These are phyloP conservation scores for Parsonsia alboflavescens DNA, from an alignment of 257 asterid species.

Conservation along the genomic window DNA sequence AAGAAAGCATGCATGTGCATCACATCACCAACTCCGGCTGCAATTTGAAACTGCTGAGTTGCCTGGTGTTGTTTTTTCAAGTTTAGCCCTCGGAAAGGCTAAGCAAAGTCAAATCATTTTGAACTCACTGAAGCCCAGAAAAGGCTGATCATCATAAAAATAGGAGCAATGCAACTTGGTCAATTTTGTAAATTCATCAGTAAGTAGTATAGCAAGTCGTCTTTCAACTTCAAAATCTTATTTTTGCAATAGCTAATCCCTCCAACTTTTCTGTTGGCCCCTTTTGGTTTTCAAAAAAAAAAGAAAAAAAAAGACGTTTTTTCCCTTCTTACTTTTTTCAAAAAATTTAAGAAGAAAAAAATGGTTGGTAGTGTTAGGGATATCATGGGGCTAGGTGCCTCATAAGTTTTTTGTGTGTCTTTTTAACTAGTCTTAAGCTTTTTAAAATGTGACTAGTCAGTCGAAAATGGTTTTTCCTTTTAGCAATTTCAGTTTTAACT, in stretches of 20 bases:
- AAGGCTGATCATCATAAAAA: slow-evolving; percentile 23
- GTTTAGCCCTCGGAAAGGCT: slow-evolving; percentile 45
- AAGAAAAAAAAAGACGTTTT: too few relatives aligned
- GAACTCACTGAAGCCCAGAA: slow-evolving; percentile 18
- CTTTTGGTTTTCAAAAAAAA: not conserved
- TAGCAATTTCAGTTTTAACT: slow-evolving; percentile 10
- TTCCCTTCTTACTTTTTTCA: not conserved
- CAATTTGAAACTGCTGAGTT: slow-evolving; percentile 28
- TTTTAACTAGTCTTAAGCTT: slow-evolving; percentile 44
- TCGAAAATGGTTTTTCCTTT: slow-evolving; percentile 4
- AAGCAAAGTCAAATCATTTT: slow-evolving; percentile 20
- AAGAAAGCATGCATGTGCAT: slow-evolving; percentile 50
- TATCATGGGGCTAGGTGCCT: slow-evolving; percentile 47
- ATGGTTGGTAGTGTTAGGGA: slow-evolving; percentile 28
- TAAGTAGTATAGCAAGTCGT: slow-evolving; percentile 23
- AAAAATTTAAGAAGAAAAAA: not conserved
- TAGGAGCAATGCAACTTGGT: slow-evolving; percentile 15
- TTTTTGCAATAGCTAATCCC: slow-evolving; percentile 32
- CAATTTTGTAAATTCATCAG: slow-evolving; percentile 19
- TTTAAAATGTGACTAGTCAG: slow-evolving; percentile 48
- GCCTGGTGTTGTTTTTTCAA: slow-evolving; percentile 26
- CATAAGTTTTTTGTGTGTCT: slow-evolving; percentile 26
- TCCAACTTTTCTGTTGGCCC: slow-evolving; percentile 13
- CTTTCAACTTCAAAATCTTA: slow-evolving; percentile 32
- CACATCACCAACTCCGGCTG: slow-evolving; percentile 29